phyloP scores from a whole-genome alignment of 2,329 filamentous ascomycete species.

The Neopestalotiopsis sp. region DNA sequence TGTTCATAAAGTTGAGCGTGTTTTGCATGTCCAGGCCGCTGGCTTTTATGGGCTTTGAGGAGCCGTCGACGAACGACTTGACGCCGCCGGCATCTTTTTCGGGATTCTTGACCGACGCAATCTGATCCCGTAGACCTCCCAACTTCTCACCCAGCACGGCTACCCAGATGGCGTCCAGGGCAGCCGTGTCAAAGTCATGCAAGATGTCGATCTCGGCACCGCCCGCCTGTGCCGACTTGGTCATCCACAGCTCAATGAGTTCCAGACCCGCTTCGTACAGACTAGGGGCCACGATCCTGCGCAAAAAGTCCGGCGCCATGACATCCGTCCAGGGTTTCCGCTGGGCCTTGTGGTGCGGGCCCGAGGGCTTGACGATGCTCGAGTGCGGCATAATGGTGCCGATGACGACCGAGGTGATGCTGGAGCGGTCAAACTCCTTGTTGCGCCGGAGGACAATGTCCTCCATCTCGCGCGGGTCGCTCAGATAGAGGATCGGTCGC shows the following conservation, averaged over 20 bases:
- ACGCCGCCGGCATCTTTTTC: not conserved
- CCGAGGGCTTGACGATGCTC: conserved; percentile 20
- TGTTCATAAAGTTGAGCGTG: conserved; percentile 21
- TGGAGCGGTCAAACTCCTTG: too few species aligned
- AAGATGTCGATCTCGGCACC: conserved; percentile 16
- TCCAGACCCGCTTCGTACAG: conserved; percentile 21
- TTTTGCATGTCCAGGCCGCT: conserved; percentile 22
- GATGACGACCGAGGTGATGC: too few species aligned
- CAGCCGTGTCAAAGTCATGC: conserved; percentile 23
- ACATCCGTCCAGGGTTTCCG: conserved; percentile 22
- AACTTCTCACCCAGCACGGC: conserved; percentile 21
- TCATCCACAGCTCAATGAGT: conserved; percentile 22
- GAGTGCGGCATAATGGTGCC: conserved; percentile 14
- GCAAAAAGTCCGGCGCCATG: conserved; percentile 26
- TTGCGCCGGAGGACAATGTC: too few species aligned
- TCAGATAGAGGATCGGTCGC: too few species aligned
- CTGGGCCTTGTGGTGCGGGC: conserved; percentile 21
- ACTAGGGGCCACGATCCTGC: conserved; percentile 18
- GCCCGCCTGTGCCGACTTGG: conserved; percentile 9
- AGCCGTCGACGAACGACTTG: not conserved
- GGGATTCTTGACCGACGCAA: not conserved
- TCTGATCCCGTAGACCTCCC: conserved; percentile 4
- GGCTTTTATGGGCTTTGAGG: not conserved
- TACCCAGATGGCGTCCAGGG: conserved; percentile 26
- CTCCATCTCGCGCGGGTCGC: too few species aligned